Conservation (phyloP, 495 filamentous ascomycete genomes). For the Aspergillus kassunensis region DNA sequence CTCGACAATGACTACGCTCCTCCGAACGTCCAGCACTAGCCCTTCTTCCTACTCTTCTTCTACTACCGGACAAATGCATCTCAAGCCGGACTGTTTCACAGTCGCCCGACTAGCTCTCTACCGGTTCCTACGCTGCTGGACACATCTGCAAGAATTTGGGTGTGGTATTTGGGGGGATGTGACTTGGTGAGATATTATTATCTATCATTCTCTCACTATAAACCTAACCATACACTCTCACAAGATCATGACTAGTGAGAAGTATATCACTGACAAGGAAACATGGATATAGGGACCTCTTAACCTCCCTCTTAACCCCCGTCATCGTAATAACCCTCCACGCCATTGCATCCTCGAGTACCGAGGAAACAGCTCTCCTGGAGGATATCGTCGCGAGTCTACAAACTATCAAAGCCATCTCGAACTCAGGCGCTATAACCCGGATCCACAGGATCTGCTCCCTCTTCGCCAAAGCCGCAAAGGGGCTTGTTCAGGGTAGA, state of each 20-base stretch:
- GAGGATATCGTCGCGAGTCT: not conserved
- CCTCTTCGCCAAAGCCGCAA: not conserved
- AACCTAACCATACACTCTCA: too few relatives aligned
- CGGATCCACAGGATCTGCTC: not conserved
- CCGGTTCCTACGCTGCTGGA: not conserved
- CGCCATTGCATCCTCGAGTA: not conserved
- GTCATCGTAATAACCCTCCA: not conserved
- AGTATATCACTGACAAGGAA: not conserved
- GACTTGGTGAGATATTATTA: too few relatives aligned
- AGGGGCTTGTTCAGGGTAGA: not conserved
- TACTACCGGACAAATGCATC: not conserved
- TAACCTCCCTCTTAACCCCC: not conserved
- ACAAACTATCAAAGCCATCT: not conserved
- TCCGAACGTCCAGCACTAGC: not conserved
- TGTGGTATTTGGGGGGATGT: not conserved
- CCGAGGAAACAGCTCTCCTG: not conserved
- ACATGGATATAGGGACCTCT: not conserved
- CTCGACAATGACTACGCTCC: not conserved
- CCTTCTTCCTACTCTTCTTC: not conserved
- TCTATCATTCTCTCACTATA: too few relatives aligned
- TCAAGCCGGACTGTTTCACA: not conserved
- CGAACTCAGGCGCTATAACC: not conserved
- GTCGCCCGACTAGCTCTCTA: not conserved
- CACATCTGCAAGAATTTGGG: not conserved
- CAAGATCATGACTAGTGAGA: too few relatives aligned